Base-by-base conservation (phyloP, 75 land plant genomes). In the Ceratopteris richardii region DNA sequence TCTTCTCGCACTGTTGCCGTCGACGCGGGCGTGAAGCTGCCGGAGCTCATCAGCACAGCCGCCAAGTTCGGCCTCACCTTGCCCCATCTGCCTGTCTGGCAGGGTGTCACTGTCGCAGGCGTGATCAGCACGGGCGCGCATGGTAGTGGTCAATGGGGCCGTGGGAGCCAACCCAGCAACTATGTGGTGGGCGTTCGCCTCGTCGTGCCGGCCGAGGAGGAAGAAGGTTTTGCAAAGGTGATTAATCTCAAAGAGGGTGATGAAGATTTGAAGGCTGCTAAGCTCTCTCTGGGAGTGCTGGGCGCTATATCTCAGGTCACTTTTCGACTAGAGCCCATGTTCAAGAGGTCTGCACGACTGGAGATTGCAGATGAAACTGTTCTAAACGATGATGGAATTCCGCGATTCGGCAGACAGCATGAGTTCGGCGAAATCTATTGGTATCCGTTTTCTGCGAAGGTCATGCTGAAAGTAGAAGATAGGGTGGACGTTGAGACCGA, bases 61-160 rank as follows among this genome's bases (percentile, higher is more conserved):
- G n/a, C n/a, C n/a, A n/a, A n/a, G n/a, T n/a, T n/a, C n/a, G n/a
- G n/a, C n/a, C n/a, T n/a, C n/a, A n/a, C n/a, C n/a, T n/a, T n/a
- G n/a, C n/a, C n/a, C n/a, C n/a, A n/a, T n/a, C n/a, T n/a, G n/a
- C n/a, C n/a, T n/a, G n/a, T n/a, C n/a, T n/a, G n/a, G n/a, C n/a
- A n/a, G n/a, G n/a, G n/a, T n/a, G n/a, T n/a, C n/a, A n/a, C n/a
- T n/a, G n/a, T n/a, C n/a, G n/a, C n/a, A n/a, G n/a, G n/a, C n/a
- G n/a, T n/a, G n/a, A n/a, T 71, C 68, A 14, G 17, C 46, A 69
- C 56, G 23, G 40, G 71, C 42, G 31, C 69, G 24, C 71, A 69
- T 23, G 71, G 71, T 22, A 74, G 77, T 29, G 52, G 76, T 0
- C 57, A 63, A 0, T 51, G 31, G 21, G 64, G 75, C n/a, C 69